phyloP scores from a whole-genome alignment of 129 eudicot genomes.

The Lactuca saligna region DNA sequence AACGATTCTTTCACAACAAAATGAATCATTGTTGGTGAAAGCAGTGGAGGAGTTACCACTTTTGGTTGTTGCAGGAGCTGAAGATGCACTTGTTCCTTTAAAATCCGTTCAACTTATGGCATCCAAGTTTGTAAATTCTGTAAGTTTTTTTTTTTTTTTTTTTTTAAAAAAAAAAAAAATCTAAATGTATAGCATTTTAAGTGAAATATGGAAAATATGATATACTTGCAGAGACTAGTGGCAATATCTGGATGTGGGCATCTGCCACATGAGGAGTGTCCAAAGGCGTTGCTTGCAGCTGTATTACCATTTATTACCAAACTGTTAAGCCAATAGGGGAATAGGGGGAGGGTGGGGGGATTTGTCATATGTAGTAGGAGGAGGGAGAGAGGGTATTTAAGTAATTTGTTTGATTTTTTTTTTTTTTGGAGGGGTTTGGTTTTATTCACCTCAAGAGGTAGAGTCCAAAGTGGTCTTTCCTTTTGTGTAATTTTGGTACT shows the following conservation, averaged over 20 bases:
- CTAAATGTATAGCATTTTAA: neutral
- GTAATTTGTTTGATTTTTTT: constrained; percentile 11
- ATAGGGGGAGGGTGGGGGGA: neutral
- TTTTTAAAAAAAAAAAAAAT: too few species aligned
- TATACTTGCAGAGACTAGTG: constrained; percentile 77
- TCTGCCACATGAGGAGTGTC: constrained; percentile 98
- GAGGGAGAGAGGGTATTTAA: constrained; percentile 22
- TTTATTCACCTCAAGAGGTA: constrained; percentile 34
- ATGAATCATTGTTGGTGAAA: constrained; percentile 53
- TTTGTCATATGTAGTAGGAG: constrained; percentile 13
- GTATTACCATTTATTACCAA: constrained; percentile 74
- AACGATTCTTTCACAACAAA: constrained; percentile 66
- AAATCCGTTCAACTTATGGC: constrained; percentile 82
- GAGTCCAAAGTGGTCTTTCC: constrained; percentile 29
- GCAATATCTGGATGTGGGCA: constrained; percentile 96
- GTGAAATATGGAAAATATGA: neutral
- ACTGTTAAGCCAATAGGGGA: constrained; percentile 39
- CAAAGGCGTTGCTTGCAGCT: constrained; percentile 90
- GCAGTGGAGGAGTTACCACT: constrained; percentile 68
- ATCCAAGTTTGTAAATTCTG: constrained; percentile 84
- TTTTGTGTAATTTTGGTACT: constrained; percentile 36
- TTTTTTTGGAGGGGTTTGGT: constrained; percentile 10
- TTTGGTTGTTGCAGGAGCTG: constrained; percentile 89
- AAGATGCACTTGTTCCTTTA: constrained; percentile 82
- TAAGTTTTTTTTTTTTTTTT: constrained; percentile 40